phyloP scores from a whole-genome alignment of 306 rosid species.

The Medicago truncatula region DNA sequence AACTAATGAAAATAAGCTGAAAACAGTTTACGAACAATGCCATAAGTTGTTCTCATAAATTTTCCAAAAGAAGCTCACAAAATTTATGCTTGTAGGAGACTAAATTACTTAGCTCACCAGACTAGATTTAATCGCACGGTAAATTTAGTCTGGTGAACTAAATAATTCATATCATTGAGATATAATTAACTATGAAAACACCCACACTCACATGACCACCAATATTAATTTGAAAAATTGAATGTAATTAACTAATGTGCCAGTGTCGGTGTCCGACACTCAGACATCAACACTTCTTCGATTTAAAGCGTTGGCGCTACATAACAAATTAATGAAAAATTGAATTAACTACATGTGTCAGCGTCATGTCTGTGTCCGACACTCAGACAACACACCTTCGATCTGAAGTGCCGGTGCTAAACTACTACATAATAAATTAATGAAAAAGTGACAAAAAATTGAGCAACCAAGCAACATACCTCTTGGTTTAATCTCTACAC shows the following conservation, averaged over 20 bases:
- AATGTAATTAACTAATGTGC: not conserved
- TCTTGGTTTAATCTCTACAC: conserved; percentile 45
- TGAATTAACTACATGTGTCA: not conserved
- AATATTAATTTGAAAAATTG: not conserved
- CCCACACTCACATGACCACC: not conserved
- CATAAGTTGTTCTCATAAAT: too few relatives aligned
- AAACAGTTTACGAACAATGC: too few relatives aligned
- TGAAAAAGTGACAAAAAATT: not conserved
- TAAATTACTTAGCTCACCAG: too few relatives aligned
- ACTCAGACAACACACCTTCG: not conserved
- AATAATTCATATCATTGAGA: not conserved
- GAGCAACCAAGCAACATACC: conserved; percentile 7
- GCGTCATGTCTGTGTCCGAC: not conserved
- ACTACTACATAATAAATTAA: not conserved
- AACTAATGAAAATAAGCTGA: too few relatives aligned
- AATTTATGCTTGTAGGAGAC: too few relatives aligned
- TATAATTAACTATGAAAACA: not conserved
- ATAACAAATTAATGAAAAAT: not conserved
- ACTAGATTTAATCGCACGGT: not conserved
- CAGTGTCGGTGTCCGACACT: not conserved
- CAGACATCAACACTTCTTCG: not conserved
- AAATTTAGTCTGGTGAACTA: not conserved
- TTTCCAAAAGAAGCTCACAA: too few relatives aligned
- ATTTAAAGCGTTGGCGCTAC: not conserved
- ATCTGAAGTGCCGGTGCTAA: not conserved